Evolutionary conservation across 768 basidiomycete genomes (phyloP).

Genomic region (Hericium erinaceus): DNA sequence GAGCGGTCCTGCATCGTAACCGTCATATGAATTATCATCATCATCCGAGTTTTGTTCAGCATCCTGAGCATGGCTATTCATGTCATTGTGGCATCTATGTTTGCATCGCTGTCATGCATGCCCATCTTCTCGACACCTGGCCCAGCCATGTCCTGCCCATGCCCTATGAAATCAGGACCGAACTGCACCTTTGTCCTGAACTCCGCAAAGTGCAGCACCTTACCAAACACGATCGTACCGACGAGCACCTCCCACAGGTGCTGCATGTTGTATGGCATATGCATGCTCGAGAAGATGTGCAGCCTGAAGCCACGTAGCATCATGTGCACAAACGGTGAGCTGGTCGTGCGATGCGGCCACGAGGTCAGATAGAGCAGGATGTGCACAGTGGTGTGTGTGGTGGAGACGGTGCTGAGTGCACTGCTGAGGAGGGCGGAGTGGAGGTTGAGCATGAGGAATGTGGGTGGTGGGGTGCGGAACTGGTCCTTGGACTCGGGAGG

Average conservation of each 20-base stretch:
- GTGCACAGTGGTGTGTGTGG: too few species aligned
- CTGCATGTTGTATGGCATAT: conserved; percentile 30
- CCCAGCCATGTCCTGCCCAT: not conserved
- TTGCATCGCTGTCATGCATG: not conserved
- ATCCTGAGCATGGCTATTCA: too few species aligned
- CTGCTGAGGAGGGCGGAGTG: too few species aligned
- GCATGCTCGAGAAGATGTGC: conserved; percentile 24
- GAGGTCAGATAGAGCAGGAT: too few species aligned
- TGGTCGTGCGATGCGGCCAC: conserved; percentile 18
- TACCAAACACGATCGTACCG: conserved; percentile 29
- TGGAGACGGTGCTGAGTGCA: too few species aligned
- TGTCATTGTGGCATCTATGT: not conserved
- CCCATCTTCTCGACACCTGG: conserved; percentile 1
- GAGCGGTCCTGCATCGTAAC: not conserved
- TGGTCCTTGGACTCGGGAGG: too few species aligned
- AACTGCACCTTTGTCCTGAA: conserved; percentile 27
- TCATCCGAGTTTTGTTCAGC: too few species aligned
- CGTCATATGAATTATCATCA: not conserved
- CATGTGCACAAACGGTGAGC: conserved; percentile 26
- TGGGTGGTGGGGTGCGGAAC: too few species aligned
- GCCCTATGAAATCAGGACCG: not conserved
- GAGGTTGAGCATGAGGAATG: too few species aligned
- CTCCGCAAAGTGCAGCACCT: conserved; percentile 30
- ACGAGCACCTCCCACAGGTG: conserved; percentile 28
- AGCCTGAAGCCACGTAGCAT: conserved; percentile 29